Conservation (phyloP, 2,329 filamentous ascomycete genomes). For the Chrysosporium keratinophilum region DNA sequence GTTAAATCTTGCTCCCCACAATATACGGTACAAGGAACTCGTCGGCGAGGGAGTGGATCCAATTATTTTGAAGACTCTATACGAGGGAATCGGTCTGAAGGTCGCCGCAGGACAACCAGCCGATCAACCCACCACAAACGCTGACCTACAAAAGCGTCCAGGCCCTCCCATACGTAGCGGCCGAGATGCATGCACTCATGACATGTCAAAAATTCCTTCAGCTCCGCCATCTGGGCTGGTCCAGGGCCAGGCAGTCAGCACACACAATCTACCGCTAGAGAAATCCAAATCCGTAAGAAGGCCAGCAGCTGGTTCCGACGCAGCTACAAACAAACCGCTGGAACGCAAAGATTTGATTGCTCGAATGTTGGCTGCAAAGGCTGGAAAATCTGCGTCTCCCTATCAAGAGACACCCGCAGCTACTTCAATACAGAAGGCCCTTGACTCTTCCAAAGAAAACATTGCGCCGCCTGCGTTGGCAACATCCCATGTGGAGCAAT, state of each 20-base stretch:
- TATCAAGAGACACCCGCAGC: neutral
- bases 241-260: neutral
- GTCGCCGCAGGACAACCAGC: constrained; percentile 17
- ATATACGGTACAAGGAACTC: constrained; percentile 64
- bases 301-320: neutral
- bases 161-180: too few species aligned
- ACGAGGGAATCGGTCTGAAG: constrained; percentile 55
- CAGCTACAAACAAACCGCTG: constrained; percentile 37
- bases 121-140: neutral
- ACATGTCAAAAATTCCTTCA: neutral
- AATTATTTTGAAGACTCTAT: constrained; percentile 52
- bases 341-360: constrained; percentile 69
- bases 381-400: constrained; percentile 39
- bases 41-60: constrained; percentile 62
- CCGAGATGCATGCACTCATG: neutral
- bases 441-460: neutral
- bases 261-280: neutral
- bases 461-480: neutral
- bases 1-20: constrained; percentile 49
- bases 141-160: neutral
- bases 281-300: neutral
- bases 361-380: constrained; percentile 62
- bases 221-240: neutral
- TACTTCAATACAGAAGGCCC: neutral
- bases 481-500: constrained; percentile 6